phyloP scores from a whole-genome alignment of 2,329 filamentous ascomycete genomes.

The Pyrenophora tritici-repentis region DNA sequence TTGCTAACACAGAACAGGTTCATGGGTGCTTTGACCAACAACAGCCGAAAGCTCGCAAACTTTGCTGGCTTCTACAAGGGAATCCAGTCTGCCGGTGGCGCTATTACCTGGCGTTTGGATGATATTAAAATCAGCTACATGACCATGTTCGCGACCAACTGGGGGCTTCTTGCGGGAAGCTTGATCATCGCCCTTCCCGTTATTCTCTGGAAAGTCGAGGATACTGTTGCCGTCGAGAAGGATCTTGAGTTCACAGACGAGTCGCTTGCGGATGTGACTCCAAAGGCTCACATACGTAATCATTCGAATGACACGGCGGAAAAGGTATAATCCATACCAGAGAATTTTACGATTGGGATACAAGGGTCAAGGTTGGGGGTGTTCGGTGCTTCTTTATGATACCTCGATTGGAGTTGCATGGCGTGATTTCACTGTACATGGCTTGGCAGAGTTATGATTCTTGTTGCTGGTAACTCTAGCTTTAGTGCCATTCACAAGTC shows the following conservation, averaged over 20 bases:
- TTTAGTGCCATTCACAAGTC: constrained; percentile 19
- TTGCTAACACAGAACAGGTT: constrained; percentile 1
- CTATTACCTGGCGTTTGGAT: constrained; percentile 75
- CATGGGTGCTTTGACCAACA: constrained; percentile 94
- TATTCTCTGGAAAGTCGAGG: constrained; percentile 77
- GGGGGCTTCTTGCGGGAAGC: constrained; percentile 75
- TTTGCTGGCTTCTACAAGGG: constrained; percentile 90
- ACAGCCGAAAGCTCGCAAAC: constrained; percentile 87
- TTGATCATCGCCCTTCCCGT: constrained; percentile 79
- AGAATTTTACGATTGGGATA: constrained; percentile 12
- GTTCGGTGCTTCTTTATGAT: constrained; percentile 26
- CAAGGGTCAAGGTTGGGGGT: constrained; percentile 16
- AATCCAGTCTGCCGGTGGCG: constrained; percentile 84
- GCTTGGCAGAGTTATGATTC: constrained; percentile 27
- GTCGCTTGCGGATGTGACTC: constrained; percentile 71
- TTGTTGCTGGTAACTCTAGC: constrained; percentile 18
- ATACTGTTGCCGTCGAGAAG: constrained; percentile 78
- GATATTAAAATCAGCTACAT: constrained; percentile 64
- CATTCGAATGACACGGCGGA: constrained; percentile 24
- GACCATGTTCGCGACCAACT: constrained; percentile 74
- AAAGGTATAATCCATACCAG: constrained; percentile 32
- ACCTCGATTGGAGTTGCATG: constrained; percentile 18
- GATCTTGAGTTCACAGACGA: constrained; percentile 86
- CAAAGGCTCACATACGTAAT: constrained; percentile 29
- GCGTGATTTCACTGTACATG: constrained; percentile 27